A percentile compares a stretch with the other conserved stretches of the same genome.
These are phyloP conservation scores for Diaporthe sp. DNA, from an alignment of 2,329 filamentous ascomycete species.

Conservation along the genomic window DNA sequence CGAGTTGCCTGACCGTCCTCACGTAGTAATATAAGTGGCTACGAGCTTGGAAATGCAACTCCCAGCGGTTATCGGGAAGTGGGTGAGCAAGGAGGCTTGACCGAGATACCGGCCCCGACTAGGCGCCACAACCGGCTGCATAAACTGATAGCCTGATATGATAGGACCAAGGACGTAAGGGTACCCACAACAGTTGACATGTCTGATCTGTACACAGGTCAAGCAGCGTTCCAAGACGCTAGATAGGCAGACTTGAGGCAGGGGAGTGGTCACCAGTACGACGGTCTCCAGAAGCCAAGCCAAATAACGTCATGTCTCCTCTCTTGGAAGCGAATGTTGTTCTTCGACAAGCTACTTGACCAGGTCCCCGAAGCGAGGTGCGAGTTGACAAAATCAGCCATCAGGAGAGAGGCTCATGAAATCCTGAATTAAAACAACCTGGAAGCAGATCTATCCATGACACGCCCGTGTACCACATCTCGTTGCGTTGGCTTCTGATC, in stretches of 20 bases:
- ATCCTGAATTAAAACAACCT: background rate
- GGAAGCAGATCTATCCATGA: background rate
- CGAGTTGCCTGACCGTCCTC: background rate
- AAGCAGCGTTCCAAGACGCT: background rate
- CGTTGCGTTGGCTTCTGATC: background rate
- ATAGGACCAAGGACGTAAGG: background rate
- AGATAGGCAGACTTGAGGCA: background rate
- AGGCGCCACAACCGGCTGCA: background rate
- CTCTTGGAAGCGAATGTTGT: background rate
- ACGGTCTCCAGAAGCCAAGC: background rate
- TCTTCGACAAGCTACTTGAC: background rate
- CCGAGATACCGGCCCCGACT: background rate
- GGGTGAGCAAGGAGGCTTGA: background rate
- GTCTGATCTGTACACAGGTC: background rate
- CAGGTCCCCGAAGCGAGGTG: background rate
- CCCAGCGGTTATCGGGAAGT: background rate
- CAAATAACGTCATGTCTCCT: background rate
- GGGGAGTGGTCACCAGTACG: background rate
- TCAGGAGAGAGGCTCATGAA: background rate
- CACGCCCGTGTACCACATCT: background rate
- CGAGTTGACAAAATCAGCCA: background rate
- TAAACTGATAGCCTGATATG: background rate
- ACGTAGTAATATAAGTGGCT: background rate
- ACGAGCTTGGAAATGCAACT: background rate
- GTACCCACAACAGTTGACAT: background rate